Base-by-base conservation (phyloP, 257 asterid genomes). In the Nicotiana paniculata region DNA sequence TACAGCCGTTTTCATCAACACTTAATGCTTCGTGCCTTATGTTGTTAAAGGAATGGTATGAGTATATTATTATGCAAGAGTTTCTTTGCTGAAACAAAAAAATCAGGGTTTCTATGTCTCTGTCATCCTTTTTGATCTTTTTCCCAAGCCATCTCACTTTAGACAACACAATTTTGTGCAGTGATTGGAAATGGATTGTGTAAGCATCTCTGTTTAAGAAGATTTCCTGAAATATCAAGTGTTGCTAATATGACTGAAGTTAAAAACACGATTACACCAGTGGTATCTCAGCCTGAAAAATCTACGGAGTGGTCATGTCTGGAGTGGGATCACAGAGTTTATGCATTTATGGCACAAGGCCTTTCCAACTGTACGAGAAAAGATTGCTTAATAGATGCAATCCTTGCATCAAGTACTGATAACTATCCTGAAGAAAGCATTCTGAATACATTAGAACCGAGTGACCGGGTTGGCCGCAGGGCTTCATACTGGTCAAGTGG, bases 401-500 rank as follows among this genome's bases (percentile, higher is more conserved):
- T 95, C n/a, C 78, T 85, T 84, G 98, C 97, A 43, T 93, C 97
- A 11, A 95, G 94, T 76, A 95, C 97, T 0, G 98, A 95, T 78
- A 86, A 92, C 84, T 89, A 90, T 88, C 97, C 97, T 4, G 82
- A 79, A n/a, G 98, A 93, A 82, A 93, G 95, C 88, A 86, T 95
- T 72, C 81, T 74, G 84, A 93, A 95, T 77, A 93, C 98, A 9
- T 78, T 95, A 58, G 87, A 82, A 70, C 89, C 93, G 26, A 77
- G 83, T 53, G 95, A 90, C 54, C 83, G 88, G 86, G 82, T 88
- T 77, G 93, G 83, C 55, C 83, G 80, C 78, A 88, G 94, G 84
- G 90, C 93, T 74, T 92, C 97, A 4, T 92, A 95, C 88, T 95
- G 98, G 98, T 95, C 98, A 37, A 95, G 98, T 90, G 82, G 86